Percentiles rank a stretch among this genome's conserved stretches.
These are phyloP conservation scores for Alisma plantagoaquatica DNA, from an alignment of 106 monocot genomes.

Conservation along the genomic window DNA sequence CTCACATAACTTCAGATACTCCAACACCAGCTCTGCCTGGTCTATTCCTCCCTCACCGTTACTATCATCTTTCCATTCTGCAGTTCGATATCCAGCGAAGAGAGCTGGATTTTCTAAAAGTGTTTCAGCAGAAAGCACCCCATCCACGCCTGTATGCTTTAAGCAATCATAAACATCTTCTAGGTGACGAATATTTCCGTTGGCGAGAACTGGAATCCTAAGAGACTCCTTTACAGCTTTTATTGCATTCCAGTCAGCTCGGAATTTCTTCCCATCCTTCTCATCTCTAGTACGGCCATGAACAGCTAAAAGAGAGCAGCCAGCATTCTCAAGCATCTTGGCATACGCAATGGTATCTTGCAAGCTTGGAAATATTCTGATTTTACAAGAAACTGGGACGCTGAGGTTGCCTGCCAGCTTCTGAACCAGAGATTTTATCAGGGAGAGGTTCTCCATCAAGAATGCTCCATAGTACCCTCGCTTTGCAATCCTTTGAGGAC, in stretches of 20 bases:
- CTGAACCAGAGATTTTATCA: conserved; percentile 73
- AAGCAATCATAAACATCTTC: conserved; percentile 69
- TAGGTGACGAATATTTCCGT: conserved; percentile 94
- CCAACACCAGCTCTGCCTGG: conserved; percentile 61
- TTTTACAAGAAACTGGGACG: conserved; percentile 93
- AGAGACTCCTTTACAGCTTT: conserved; percentile 61
- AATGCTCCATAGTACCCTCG: conserved; percentile 96
- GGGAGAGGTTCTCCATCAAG: conserved; percentile 89
- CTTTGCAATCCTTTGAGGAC: conserved; percentile 90
- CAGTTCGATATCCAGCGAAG: conserved; percentile 65
- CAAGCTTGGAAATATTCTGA: conserved; percentile 66
- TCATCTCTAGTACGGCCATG: conserved; percentile 94
- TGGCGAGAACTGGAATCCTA: conserved; percentile 87
- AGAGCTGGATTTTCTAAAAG: conserved; percentile 97
- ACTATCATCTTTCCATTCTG: conserved; percentile 44
- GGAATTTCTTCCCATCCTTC: conserved; percentile 87
- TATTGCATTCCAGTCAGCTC: conserved; percentile 82
- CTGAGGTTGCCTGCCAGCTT: conserved; percentile 59
- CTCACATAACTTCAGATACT: conserved; percentile 85
- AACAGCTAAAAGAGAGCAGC: conserved; percentile 90
- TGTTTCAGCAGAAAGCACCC: conserved; percentile 93
- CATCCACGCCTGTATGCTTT: conserved; percentile 61
- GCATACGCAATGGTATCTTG: conserved; percentile 84
- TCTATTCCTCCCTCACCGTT: conserved; percentile 26
- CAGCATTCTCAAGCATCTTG: conserved; percentile 92